Base-by-base conservation (phyloP, 2,329 filamentous ascomycete genomes). In the Penicillium hesseltinei region DNA sequence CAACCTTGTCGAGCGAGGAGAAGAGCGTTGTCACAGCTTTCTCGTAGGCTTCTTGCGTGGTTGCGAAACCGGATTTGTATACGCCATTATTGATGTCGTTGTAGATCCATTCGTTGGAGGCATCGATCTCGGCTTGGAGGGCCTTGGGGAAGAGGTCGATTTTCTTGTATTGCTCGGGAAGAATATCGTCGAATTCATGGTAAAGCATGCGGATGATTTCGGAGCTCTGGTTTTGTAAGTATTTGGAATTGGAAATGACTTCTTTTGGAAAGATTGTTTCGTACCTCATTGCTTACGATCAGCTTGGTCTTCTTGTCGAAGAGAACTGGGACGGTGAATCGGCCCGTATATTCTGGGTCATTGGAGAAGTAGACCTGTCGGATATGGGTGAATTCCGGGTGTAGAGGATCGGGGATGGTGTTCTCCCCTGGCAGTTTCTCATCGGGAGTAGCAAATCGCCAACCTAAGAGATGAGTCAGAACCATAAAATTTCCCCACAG, bases 151-250 rank as follows among this genome's bases (percentile, higher is more conserved):
- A 90, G 40, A 92, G 80, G 45, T 88, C 83, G 5, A 92, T 71
- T 2, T 76, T 74, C 57, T 82, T 82, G 71, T 84, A 83, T 69
- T 87, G 73, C 2, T 82, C 79, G 0, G 82, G 82, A 25, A 92
- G 72, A 36, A 90, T 71, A 62, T 84, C 82, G 73, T 97, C 87
- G 71, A 97, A 97, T 73, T 86, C 90, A 42, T 82, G 82, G 71
- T 90, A 90, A 60, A 97, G 80, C 90, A 96, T 96, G 71, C 92
- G 87, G 73, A 96, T 87, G 72, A 97, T 96, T 78, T 97, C 92
- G 64, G 88, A 87, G 74, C 89, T 80, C 75, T 77, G 60, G 15
- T 25, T 53, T 44, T 29, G 36, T 64, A 27, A 52, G 60, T n/a
- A 10, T 23, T 31, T 52, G 19, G 9, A 6, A 38, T 13, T 19